Evolutionary conservation across 768 basidiomycete genomes (phyloP), one percentile per base, ranked within the genome.

Genomic region (Daedalea quercina): DNA sequence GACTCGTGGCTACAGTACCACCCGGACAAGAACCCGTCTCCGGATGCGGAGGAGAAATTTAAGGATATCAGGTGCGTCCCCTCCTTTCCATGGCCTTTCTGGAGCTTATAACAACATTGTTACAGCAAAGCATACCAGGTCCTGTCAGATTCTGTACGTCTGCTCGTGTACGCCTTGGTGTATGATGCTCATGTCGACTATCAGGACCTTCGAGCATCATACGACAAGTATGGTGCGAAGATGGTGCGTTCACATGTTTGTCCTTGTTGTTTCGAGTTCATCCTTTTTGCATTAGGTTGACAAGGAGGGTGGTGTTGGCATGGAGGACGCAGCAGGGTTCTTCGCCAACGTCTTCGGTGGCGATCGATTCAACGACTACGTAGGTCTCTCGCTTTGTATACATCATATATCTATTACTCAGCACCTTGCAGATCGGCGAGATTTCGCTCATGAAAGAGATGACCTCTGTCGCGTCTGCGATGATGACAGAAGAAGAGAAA

Each of bases 291-390:
- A 11, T 47, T 53, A 84, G 85, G 75, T 78, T 53, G 89, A 90
- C 68, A 87, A 84, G 63, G 88, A 90, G 61, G 85, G 87, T n/a
- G 80, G 76, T 15, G 65, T 79, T 43, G 83, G 77, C 37, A 87
- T 94, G 79, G 88, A 92, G 44, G 94, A 99, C 63, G 93, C 96
- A 2, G 86, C 90, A 34, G 87, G 89, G 53, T 90, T 99, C 76
- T 99, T 99, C 64, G 87, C 90, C 19, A 87, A 89, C 63, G 90
- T 98, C 15, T 99, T 99, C 65, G 94, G 94, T 49, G 95, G 96
- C 22, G 94, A 95, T 63, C 79, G 88, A 23, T 96, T 96, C 67
- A 70, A 75, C 53, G 91, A 94, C 66, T 93, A 91, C 64, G 91
- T 94, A 67, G 67, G 91, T 76, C 13, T 31, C 47, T 13, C 19